phyloP scores from a whole-genome alignment of 371 early-diverging fungal genomes.

The Rhizomucor miehei region DNA sequence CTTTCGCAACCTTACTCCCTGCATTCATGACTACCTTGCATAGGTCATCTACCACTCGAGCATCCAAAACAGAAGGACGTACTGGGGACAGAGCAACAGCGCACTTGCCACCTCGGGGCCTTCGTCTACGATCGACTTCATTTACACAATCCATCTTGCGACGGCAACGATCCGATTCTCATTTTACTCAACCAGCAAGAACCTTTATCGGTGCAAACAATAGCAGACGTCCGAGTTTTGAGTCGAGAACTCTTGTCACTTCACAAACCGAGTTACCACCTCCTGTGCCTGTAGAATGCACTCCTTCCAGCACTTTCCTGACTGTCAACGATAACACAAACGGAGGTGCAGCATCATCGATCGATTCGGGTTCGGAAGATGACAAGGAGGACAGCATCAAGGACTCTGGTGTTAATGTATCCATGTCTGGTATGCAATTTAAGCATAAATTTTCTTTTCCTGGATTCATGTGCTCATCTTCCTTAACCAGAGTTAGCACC shows the following conservation, averaged over 20 bases:
- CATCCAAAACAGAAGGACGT: too few species aligned
- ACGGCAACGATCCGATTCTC: constrained; percentile 13
- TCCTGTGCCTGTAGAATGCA: too few species aligned
- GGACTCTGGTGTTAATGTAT: background rate
- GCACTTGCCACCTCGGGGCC: background rate
- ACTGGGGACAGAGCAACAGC: too few species aligned
- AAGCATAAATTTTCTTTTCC: background rate
- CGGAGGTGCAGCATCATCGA: constrained; percentile 9
- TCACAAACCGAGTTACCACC: too few species aligned
- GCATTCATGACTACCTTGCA: too few species aligned
- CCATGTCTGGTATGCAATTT: background rate
- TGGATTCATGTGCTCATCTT: background rate
- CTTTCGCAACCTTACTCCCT: too few species aligned
- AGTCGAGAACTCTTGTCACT: background rate
- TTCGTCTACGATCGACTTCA: background rate
- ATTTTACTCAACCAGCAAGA: constrained; percentile 2
- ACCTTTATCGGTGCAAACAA: background rate
- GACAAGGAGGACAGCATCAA: constrained; percentile 2
- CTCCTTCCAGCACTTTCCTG: background rate
- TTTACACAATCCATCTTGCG: constrained; percentile 4
- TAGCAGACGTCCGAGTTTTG: constrained; percentile 11
- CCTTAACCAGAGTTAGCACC: background rate
- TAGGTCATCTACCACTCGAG: too few species aligned
- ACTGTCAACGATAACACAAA: constrained; percentile 1
- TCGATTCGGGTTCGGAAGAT: constrained; percentile 16